Conservation (phyloP, 2,329 filamentous ascomycete genomes). For the Colletotrichum sp. region DNA sequence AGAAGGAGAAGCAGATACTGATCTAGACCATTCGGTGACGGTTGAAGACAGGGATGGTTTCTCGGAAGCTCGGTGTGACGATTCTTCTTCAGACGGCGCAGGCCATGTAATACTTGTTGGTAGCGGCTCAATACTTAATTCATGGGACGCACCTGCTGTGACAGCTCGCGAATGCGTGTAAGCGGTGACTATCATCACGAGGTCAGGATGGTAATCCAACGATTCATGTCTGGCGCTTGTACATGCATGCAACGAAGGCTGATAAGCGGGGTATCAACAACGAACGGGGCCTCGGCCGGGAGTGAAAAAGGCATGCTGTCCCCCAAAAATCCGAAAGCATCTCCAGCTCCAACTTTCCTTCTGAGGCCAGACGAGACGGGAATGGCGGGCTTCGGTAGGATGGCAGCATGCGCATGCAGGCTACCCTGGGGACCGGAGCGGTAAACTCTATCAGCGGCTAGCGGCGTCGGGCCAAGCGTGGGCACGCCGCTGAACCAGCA, state of each 20-base stretch:
- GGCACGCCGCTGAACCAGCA: not conserved
- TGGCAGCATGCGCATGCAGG: slow-evolving; percentile 10
- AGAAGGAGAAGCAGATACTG: slow-evolving; percentile 69
- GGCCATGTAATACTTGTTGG: not conserved
- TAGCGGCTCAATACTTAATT: not conserved
- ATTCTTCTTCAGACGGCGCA: not conserved
- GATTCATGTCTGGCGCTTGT: slow-evolving; percentile 1
- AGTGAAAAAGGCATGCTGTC: not conserved
- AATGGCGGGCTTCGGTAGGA: slow-evolving; percentile 2
- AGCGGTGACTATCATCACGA: not conserved
- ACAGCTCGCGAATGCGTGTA: not conserved
- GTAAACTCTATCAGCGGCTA: slow-evolving; percentile 15
- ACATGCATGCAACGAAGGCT: not conserved
- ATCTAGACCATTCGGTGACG: slow-evolving; percentile 27
- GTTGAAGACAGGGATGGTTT: not conserved
- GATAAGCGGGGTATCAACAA: slow-evolving; percentile 12
- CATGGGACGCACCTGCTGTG: not conserved
- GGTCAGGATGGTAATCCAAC: not conserved
- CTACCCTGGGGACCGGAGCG: slow-evolving; percentile 1
- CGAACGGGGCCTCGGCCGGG: not conserved
- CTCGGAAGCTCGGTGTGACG: not conserved
- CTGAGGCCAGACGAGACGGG: slow-evolving; percentile 14
- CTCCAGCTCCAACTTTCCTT: not conserved
- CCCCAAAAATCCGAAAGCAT: slow-evolving; percentile 7
- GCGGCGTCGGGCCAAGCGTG: slow-evolving; percentile 4